A percentile compares a stretch with the other conserved stretches of the same genome.
phyloP scores from a whole-genome alignment of 257 asterid genomes.

The Striga asiatica region DNA sequence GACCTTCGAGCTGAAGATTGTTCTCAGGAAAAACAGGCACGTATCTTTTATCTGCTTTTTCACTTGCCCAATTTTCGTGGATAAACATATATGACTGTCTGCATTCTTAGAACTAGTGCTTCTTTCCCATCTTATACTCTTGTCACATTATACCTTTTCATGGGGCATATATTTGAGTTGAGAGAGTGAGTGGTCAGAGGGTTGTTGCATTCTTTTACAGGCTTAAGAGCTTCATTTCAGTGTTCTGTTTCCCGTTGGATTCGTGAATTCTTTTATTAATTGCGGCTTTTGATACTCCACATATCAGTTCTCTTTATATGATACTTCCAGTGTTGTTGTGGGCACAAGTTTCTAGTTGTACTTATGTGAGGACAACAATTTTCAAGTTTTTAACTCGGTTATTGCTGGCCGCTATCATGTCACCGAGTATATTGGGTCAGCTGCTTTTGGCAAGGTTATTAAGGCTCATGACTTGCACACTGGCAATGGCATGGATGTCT shows the following conservation, averaged over 20 bases:
- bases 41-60: constrained; percentile 7
- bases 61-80: background rate
- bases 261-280: too few species aligned
- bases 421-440: constrained; percentile 98
- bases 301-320: background rate
- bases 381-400: constrained; percentile 77
- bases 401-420: constrained; percentile 97
- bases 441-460: constrained; percentile 98
- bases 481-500: constrained; percentile 99
- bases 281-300: too few species aligned
- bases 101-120: too few species aligned
- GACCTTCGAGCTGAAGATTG: constrained; percentile 83
- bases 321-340: background rate
- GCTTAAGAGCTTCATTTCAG: too few species aligned
- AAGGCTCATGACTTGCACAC: constrained; percentile 99
- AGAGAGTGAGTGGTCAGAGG: too few species aligned
- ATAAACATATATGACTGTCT: too few species aligned
- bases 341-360: constrained; percentile 14
- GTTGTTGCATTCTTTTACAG: too few species aligned
- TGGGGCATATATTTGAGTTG: too few species aligned
- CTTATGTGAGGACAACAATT: constrained; percentile 84
- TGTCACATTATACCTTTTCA: too few species aligned
- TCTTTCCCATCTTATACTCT: too few species aligned
- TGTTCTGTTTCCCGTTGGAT: too few species aligned
- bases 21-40: constrained; percentile 95